Conservation (phyloP, 805 yeast species). For the Starmera dryadoides region DNA sequence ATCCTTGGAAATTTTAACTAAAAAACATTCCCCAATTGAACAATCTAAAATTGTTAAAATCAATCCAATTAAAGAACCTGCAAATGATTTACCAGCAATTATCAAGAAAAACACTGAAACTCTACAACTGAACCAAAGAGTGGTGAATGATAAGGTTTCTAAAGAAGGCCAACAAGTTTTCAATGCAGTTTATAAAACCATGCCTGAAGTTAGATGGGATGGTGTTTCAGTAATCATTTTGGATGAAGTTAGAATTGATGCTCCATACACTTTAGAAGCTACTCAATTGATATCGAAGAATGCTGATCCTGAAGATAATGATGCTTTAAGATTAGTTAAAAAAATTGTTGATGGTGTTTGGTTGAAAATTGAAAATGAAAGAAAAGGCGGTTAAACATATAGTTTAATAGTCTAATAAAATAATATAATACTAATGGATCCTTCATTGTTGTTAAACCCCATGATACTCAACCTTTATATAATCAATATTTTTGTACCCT, state of each 20-base stretch:
- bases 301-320: conserved; percentile 6
- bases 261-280: conserved; percentile 33
- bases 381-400: conserved; percentile 42
- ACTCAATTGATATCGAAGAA: conserved; percentile 6
- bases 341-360: conserved; percentile 45
- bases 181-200: conserved; percentile 35
- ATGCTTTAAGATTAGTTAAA: conserved; percentile 33
- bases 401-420: not conserved
- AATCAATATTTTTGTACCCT: conserved; percentile 49
- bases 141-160: conserved; percentile 28
- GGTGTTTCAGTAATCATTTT: conserved; percentile 36
- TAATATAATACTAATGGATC: too few relatives aligned
- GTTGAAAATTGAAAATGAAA: conserved; percentile 33
- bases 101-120: conserved; percentile 13
- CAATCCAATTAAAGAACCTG: conserved; percentile 6
- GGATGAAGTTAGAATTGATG: conserved; percentile 36
- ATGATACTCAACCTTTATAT: conserved; percentile 29
- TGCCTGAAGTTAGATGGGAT: conserved; percentile 37
- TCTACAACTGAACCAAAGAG: conserved; percentile 16
- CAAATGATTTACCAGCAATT: conserved; percentile 8
- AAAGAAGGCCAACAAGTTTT: conserved; percentile 38
- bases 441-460: too few relatives aligned
- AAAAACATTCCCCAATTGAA: conserved; percentile 25
- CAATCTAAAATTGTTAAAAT: conserved; percentile 11
- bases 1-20: conserved; percentile 38